Evolutionary conservation across 495 filamentous ascomycete genomes (phyloP).

Genomic region (Annulohypoxylon moriforme): DNA sequence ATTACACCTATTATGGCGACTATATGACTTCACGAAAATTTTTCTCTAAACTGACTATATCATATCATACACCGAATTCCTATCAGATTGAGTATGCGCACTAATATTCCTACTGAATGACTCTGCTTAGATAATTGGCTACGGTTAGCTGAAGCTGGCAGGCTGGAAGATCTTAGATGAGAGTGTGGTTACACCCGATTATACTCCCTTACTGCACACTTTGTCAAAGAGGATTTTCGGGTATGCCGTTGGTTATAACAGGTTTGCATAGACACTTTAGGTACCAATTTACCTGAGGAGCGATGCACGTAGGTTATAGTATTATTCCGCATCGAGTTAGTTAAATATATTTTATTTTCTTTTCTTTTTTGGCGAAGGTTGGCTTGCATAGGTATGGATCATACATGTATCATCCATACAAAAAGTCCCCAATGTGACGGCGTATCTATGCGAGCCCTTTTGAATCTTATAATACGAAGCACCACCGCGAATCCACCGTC

Average conservation of each 20-base stretch:
- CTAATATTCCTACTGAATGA: neutral
- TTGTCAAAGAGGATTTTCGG: neutral
- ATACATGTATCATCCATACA: neutral
- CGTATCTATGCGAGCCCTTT: neutral
- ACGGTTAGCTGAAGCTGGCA: neutral
- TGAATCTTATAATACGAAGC: neutral
- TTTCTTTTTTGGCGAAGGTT: neutral
- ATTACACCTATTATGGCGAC: neutral
- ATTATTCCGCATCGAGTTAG: neutral
- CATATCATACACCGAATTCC: neutral
- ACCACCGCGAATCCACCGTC: neutral
- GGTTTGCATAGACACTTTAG: neutral
- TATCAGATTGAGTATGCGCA: neutral
- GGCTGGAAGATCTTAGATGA: neutral
- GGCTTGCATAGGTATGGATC: constrained; percentile 1
- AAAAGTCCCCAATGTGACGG: neutral
- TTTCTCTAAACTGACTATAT: no score
- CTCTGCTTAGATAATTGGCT: neutral
- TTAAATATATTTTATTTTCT: neutral
- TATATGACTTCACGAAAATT: neutral
- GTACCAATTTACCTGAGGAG: neutral
- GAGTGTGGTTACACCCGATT: neutral
- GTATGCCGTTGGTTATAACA: neutral
- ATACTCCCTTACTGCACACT: neutral
- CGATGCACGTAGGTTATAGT: neutral